Evolutionary conservation across 768 basidiomycete species (phyloP).

Genomic region (Lentinula aciculospora): DNA sequence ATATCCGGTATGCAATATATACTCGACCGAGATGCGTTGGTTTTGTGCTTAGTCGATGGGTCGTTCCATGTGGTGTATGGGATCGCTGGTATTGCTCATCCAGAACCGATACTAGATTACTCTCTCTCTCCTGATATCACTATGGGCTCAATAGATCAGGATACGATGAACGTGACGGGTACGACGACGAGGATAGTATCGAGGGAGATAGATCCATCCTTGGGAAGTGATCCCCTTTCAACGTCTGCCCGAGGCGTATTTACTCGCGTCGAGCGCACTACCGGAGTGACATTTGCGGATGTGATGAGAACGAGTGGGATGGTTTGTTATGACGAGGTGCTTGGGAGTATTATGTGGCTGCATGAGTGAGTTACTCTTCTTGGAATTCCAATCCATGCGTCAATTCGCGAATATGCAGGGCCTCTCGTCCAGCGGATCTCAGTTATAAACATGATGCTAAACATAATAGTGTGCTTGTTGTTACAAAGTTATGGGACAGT

Average conservation of each 20-base stretch:
- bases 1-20: constrained; percentile 58
- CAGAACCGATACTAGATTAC: constrained; percentile 33
- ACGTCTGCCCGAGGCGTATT: constrained; percentile 46
- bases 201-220: neutral
- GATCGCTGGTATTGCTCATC: constrained; percentile 26
- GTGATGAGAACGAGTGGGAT: constrained; percentile 59
- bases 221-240: constrained; percentile 27
- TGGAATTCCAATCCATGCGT: too few relatives aligned
- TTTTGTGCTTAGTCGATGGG: constrained; percentile 65
- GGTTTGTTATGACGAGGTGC: constrained; percentile 53
- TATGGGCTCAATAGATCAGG: constrained; percentile 23
- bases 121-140: constrained; percentile 18
- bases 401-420: constrained; percentile 28
- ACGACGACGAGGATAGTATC: too few relatives aligned
- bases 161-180: too few relatives aligned
- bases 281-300: constrained; percentile 34
- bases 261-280: constrained; percentile 35
- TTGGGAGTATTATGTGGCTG: constrained; percentile 55
- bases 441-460: constrained; percentile 79
- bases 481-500: constrained; percentile 52
- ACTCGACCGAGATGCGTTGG: constrained; percentile 39
- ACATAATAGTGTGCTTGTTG: constrained; percentile 47
- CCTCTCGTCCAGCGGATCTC: constrained; percentile 61
- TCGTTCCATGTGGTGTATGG: constrained; percentile 58
- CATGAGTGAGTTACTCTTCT: constrained; percentile 73